Base-by-base conservation (phyloP, 179 eudicot genomes). In the Sideroxylon spinosum region DNA sequence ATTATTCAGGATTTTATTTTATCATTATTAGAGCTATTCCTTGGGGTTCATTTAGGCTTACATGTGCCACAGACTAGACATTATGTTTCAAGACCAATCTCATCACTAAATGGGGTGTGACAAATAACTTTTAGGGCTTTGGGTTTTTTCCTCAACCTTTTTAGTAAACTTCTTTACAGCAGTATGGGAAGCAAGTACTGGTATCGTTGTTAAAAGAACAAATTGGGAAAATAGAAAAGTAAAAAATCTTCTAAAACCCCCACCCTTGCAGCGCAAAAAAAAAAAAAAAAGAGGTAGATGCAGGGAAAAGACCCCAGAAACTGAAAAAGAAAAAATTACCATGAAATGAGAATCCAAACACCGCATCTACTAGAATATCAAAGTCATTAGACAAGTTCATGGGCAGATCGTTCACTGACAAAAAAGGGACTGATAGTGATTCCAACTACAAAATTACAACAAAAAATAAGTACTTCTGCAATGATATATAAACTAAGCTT, bases 331-430 rank as follows among this genome's bases (percentile, higher is more conserved):
- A 73, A 23, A 62, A 52, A 44, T 80, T 87, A 93, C 98, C 98
- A 76, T 88, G 93, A 79, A 94, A 94, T 63, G 99, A 96, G 86
- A 96, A 96, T 74, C 99, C 98, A 84, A 96, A 96, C 84, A 96
- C 89, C 78, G 98, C 99, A 82, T 96, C 99, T 29, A 96, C 83
- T 69, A 94, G 68, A 78, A 96, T 85, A 86, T 96, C 97, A 82
- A 86, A 96, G 79, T 88, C 86, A 63, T 86, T 82, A 66, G 97
- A 89, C 61, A 94, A 82, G 82, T 94, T 90, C 84, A 69, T 52
- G 60, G 99, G 92, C 75, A 96, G 91, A 86, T 91, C 97, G 75
- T 94, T 97, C 28, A 78, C 90, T 37, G 92, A 82, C 78, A 94
- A 72, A 84, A 96, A 96, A 80, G 98, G 97, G 73, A 92, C 79